Evolutionary conservation across 2,329 filamentous ascomycete genomes (phyloP), one percentile per base, ranked within the genome.

Genomic region (Cephalotrichum gorgonifer): DNA sequence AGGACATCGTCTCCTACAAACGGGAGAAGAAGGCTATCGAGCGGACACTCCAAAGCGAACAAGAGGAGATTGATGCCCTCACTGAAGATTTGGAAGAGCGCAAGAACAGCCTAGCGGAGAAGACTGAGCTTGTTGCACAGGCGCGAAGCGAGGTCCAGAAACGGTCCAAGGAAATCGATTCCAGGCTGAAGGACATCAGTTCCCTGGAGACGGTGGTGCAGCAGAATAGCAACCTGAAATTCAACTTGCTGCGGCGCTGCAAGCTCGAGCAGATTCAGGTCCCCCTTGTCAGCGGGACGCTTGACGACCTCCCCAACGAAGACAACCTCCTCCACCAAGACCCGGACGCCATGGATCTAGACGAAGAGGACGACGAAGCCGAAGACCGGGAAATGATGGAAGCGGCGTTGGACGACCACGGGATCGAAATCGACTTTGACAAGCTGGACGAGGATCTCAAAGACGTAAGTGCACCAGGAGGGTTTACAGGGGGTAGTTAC

Each of bases 181-280:
- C 61, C 15, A 67, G 72, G 48, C 73, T 86, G 47, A 90, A 86
- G 60, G 81, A 82, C 41, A 86, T 98, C 51, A 81, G 79, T 51
- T 78, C 75, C 6, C 71, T 94, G n/a, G 90, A 97, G 64, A 83
- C 85, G 1, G 85, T 89, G 52, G 82, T 95, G 45, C 88, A 95
- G 64, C 87, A 86, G 58, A 88, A 88, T 60, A 87, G 85, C 51
- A 83, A 88, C 0, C 82, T 80, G 58, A 87, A 93, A 62, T 95
- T 95, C 62, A 83, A 83, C 42, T 71, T 95, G 43, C 76, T 98
- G 47, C 82, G 89, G 60, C 82, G 88, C 53, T 97, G 91, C 72
- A 91, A 94, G 62, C 81, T 98, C 43, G 91, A 97, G 62, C 90
- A 96, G 60, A 87, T 97, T 56, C 81, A 85, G 54, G 77, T 98